phyloP scores from a whole-genome alignment of 257 asterid genomes.

The Avicennia marina region DNA sequence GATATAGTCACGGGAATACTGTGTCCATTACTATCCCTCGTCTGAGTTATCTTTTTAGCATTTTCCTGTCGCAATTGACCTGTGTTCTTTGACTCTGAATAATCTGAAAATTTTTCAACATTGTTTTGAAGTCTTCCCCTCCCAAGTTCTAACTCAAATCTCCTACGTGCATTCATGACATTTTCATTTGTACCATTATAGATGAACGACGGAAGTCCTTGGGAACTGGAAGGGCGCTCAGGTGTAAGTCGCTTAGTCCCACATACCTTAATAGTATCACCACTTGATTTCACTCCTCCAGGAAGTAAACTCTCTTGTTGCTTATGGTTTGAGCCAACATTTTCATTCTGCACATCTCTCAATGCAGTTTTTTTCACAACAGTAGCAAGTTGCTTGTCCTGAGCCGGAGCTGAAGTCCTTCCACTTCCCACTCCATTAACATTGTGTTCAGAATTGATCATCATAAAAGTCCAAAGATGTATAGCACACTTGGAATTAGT shows the following conservation, averaged over 20 bases:
- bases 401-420: slow-evolving; percentile 32
- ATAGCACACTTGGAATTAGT: slow-evolving; percentile 1
- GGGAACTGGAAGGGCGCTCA: slow-evolving; percentile 64
- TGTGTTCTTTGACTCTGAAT: slow-evolving; percentile 32
- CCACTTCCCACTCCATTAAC: slow-evolving; percentile 29
- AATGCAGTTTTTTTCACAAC: slow-evolving; percentile 62
- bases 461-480: slow-evolving; percentile 27
- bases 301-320: slow-evolving; percentile 42
- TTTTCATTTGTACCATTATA: slow-evolving; percentile 60
- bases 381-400: slow-evolving; percentile 46
- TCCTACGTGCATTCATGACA: slow-evolving; percentile 78
- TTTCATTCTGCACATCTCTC: slow-evolving; percentile 86
- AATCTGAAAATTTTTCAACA: slow-evolving; percentile 37
- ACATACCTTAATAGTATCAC: slow-evolving; percentile 59
- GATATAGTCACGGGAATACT: slow-evolving; percentile 31
- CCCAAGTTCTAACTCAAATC: slow-evolving; percentile 88
- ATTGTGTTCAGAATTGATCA: slow-evolving; percentile 39
- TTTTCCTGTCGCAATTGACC: slow-evolving; percentile 37
- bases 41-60: slow-evolving; percentile 37
- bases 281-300: slow-evolving; percentile 39
- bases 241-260: slow-evolving; percentile 80
- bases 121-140: slow-evolving; percentile 56
- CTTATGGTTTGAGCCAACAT: slow-evolving; percentile 34
- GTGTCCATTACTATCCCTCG: slow-evolving; percentile 29
- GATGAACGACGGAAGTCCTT: slow-evolving; percentile 38